Conservation (phyloP, 495 filamentous ascomycete species). For the Mytilinidion resinicola region DNA sequence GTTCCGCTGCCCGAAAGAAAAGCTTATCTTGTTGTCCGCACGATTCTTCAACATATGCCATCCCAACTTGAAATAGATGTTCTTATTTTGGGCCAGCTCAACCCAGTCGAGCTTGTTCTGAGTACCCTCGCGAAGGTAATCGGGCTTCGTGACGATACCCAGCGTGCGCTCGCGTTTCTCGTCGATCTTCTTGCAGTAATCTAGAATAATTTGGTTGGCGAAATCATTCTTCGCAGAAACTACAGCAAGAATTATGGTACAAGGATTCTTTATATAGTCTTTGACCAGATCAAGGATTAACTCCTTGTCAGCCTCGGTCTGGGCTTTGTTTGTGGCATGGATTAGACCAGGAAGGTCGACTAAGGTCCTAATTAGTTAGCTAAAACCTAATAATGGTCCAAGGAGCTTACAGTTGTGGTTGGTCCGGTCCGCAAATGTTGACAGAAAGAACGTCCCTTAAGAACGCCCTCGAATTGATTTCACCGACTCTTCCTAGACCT, state of each 20-base stretch:
- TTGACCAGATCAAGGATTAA: slow-evolving; percentile 49
- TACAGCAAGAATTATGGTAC: slow-evolving; percentile 54
- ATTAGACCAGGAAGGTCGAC: slow-evolving; percentile 63
- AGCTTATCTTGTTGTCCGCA: slow-evolving; percentile 14
- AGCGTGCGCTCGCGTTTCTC: slow-evolving; percentile 45
- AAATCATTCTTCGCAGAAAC: slow-evolving; percentile 47
- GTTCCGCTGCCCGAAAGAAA: slow-evolving; percentile 43
- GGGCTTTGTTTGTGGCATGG: slow-evolving; percentile 40
- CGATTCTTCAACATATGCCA: slow-evolving; percentile 66
- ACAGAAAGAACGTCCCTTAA: slow-evolving; percentile 58
- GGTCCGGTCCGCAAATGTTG: slow-evolving; percentile 52
- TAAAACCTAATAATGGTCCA: not conserved
- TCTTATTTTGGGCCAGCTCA: slow-evolving; percentile 51
- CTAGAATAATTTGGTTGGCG: slow-evolving; percentile 45
- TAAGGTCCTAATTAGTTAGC: too few species aligned
- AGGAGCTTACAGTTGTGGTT: slow-evolving; percentile 45
- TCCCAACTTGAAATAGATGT: slow-evolving; percentile 53
- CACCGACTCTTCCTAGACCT: slow-evolving; percentile 22
- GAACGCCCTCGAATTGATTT: slow-evolving; percentile 36
- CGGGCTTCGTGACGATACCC: slow-evolving; percentile 55
- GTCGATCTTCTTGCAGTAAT: slow-evolving; percentile 41
- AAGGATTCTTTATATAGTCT: slow-evolving; percentile 50
- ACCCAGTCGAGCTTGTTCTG: slow-evolving; percentile 47
- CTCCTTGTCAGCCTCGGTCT: slow-evolving; percentile 38
- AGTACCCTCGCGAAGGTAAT: slow-evolving; percentile 44